Evolutionary conservation across 2,329 filamentous ascomycete genomes (phyloP), one percentile per base, ranked within the genome.

Genomic region (Penicillium frequentans): DNA sequence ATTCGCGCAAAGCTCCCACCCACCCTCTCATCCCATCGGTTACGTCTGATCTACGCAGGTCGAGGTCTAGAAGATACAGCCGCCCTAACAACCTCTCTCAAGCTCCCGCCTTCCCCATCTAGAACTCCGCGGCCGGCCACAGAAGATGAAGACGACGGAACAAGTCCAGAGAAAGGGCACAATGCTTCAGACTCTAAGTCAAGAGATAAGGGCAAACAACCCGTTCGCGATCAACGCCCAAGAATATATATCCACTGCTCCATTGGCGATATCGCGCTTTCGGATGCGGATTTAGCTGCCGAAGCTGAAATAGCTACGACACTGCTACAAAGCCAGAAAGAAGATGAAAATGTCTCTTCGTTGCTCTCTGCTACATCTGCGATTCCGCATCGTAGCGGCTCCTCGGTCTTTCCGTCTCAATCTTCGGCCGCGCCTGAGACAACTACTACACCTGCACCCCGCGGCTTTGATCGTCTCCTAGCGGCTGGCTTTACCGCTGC

Each of bases 181-280:
- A 50, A 56, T 8, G 35, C 56, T 44, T 44, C 54, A 10, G 48
- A 62, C 21, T 49, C 55, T 14, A 52, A 47, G 4, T 39, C 52
- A 7, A 71, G 66, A 49, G 66, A 61, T n/a, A 91, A 91, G 68
- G 90, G 89, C 47, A 96, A 95, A 66, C 77, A 78, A 58, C 83
- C 83, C 1, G 73, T 87, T 5, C 82, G 81, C 31, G 78, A 80
- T 8, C 73, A 74, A 9, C 59, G 64, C 24, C 79, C 80, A 37
- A 83, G 89, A 45, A 84, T 96, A 68, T 97, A 96, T 73, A 88
- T 98, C 59, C 96, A 96, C 79, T 98, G 93, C 81, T 93, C 91
- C 62, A 90, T 98, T 57, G 92, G 92, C 54, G 84, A 87, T 54
- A 87, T 90, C 72, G 80, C 84, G 26, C 82, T 98, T 13, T 84